Base-by-base conservation (phyloP, 345 rosid genomes). In the Salix purpurea region DNA sequence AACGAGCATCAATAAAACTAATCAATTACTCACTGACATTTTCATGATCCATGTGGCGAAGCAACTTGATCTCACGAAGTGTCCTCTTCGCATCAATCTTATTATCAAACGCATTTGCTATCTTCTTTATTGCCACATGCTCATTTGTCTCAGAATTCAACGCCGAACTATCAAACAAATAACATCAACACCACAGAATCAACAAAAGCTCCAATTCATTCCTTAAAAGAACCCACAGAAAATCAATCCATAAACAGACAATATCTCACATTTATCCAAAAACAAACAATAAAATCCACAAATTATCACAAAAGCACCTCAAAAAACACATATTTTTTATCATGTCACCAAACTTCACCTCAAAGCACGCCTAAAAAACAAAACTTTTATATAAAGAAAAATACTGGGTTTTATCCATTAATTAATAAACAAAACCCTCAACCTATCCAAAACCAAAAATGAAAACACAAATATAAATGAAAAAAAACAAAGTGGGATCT, bases 1-100 rank as follows among this genome's bases (percentile, higher is more conserved):
- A 36, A 56, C 36, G 16, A 15, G 56, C 26, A 58, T 18, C 58
- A 61, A 37, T 70, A 26, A 42, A 28, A 61, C 34, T 21, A 76
- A 69, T 18, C 10, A 70, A 81, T 60, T 69, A 85, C 89, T 86
- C 86, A 95, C 94, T 82, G 81, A 93, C 99, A 76, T 91, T 93
- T 86, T 93, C 98, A 88, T 95, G 99, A 77, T 91, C 90, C 88
- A 95, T 89, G 83, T 93, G 99, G 40, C 98, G 92, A 81, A 95
- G 98, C 70, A 95, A 84, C 90, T 91, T 95, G 91, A 93, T 93
- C 89, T 93, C 99, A 2, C 99, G 97, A 52, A 95, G 96, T 11
- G 98, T 91, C 86, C 97, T 90, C 90, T 95, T 95, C 19, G 97
- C 98, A 34, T 89, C 94, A 52, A 93, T 86, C 67, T 77, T 84